Evolutionary conservation across 108 stramenopile species (phyloP), one percentile per base, ranked within the genome.

Genomic region (Skeletonema tropicum): DNA sequence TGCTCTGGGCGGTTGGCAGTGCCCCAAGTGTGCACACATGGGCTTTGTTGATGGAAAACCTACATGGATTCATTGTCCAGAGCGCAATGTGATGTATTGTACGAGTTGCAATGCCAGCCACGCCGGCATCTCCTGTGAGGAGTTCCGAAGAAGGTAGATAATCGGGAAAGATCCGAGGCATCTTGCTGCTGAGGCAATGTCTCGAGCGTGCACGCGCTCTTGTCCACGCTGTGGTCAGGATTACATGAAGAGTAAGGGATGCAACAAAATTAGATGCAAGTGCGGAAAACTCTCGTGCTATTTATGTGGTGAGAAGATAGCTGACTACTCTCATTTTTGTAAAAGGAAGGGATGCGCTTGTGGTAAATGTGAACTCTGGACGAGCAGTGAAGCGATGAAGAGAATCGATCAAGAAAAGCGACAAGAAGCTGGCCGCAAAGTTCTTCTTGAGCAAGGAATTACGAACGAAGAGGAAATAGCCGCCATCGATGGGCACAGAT

Each of bases 251-350:
- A 39, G 57, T 52, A 62, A 73, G 0, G 71, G 71, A 0, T 73
- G 71, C 15, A 73, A 73, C 49, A 73, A 73, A 31, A 73, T 73
- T 19, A 31, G 15, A 45, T 73, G 71, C 64, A 66, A 39, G 45
- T 66, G 73, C 49, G 38, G 29, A 52, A n/a, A 23, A 0, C 14
- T 33, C 12, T 57, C 49, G 36, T 74, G 64, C 26, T 74, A 74
- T 36, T 33, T 74, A 1, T 74, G 73, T 13, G 73, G 64, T 13
- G 57, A 23, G 21, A 66, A 66, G 30, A 66, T 74, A 30, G 55
- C 8, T 7, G 29, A 58, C n/a, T 74, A 74, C 19, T 74, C 73
- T 6, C 73, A 74, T 29, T 74, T 66, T 14, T 74, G 73, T 57
- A 65, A 39, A 6, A 19, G 55, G 13, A 57, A 0, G 26, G 23